These are phyloP conservation scores for Microthyrium microscopicum DNA, from an alignment of 2,329 filamentous ascomycete genomes.

Conservation along the genomic window DNA sequence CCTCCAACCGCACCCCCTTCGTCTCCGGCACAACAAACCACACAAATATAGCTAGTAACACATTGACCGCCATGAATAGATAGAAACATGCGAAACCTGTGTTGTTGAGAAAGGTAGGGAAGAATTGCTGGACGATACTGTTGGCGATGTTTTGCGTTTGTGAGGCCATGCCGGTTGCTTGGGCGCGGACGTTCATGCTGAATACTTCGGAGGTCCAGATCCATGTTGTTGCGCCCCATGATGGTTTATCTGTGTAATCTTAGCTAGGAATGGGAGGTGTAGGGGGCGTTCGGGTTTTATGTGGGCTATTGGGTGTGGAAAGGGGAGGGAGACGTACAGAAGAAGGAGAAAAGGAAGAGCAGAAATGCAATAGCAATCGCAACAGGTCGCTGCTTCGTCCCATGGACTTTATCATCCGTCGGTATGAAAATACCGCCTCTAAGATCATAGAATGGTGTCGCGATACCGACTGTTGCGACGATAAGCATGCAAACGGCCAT, in stretches of 20 bases:
- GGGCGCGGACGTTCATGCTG: conserved; percentile 54
- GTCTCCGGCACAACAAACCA: conserved; percentile 27
- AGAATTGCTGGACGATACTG: conserved; percentile 52
- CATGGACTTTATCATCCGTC: conserved; percentile 16
- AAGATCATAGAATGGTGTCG: conserved; percentile 40
- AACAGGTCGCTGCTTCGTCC: conserved; percentile 40
- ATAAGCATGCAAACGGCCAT: conserved; percentile 58
- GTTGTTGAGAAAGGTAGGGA: conserved; percentile 48
- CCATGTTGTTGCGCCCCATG: conserved; percentile 54
- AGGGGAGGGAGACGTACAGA: conserved; percentile 26
- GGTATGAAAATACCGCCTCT: too few species aligned
- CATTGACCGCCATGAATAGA: conserved; percentile 34
- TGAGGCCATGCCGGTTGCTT: conserved; percentile 51
- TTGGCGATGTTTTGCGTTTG: conserved; percentile 45
- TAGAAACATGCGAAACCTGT: conserved; percentile 39
- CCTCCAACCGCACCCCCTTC: conserved; percentile 32
- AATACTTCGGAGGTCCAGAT: conserved; percentile 56
- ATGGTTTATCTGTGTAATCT: conserved; percentile 40
- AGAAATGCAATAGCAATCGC: conserved; percentile 54
- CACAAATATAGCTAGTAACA: conserved; percentile 24
- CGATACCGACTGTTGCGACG: conserved; percentile 38
- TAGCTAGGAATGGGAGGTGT: too few species aligned
- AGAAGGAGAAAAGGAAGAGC: conserved; percentile 48
- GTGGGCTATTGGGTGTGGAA: conserved; percentile 3
- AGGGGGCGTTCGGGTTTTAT: too few species aligned